Evolutionary conservation across 2,329 filamentous ascomycete genomes (phyloP).

Genomic region (Fusarium luffae): DNA sequence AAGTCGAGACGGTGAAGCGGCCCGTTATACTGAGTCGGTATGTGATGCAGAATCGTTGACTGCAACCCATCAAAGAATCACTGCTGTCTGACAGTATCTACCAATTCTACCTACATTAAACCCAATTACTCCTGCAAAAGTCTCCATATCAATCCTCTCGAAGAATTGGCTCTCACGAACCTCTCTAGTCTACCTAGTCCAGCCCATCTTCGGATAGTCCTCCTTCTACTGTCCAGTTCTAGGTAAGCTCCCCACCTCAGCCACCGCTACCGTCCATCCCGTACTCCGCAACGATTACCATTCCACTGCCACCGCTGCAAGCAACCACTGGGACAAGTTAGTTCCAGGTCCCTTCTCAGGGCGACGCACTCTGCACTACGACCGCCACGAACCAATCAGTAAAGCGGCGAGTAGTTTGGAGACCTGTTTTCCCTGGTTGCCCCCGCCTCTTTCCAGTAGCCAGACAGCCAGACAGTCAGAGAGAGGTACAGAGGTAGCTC

Average conservation of each 20-base stretch:
- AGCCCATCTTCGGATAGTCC: not conserved
- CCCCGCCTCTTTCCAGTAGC: slow-evolving; percentile 30
- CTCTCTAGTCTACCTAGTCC: not conserved
- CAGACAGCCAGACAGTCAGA: not conserved
- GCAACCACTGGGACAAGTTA: slow-evolving; percentile 36
- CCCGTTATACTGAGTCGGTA: slow-evolving; percentile 16
- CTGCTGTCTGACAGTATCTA: not conserved
- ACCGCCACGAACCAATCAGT: slow-evolving; percentile 52
- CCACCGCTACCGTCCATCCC: slow-evolving; percentile 30
- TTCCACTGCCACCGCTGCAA: slow-evolving; percentile 27
- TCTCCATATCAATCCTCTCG: slow-evolving; percentile 1
- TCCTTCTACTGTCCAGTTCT: slow-evolving; percentile 3
- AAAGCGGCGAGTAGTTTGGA: slow-evolving; percentile 47
- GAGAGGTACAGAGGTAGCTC: slow-evolving; percentile 20
- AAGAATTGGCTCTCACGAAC: slow-evolving; percentile 18
- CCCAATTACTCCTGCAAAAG: not conserved
- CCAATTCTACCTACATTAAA: slow-evolving; percentile 1
- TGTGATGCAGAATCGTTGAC: not conserved
- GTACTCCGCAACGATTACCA: slow-evolving; percentile 14
- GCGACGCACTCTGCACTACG: slow-evolving; percentile 44
- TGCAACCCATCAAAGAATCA: not conserved
- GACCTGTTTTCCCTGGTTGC: slow-evolving; percentile 36
- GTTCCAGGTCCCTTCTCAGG: slow-evolving; percentile 22
- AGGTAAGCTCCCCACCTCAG: slow-evolving; percentile 34
- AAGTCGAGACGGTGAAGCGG: slow-evolving; percentile 28